phyloP scores from a whole-genome alignment of 768 basidiomycete species.

The Lanmaoa pseudosensibilis region DNA sequence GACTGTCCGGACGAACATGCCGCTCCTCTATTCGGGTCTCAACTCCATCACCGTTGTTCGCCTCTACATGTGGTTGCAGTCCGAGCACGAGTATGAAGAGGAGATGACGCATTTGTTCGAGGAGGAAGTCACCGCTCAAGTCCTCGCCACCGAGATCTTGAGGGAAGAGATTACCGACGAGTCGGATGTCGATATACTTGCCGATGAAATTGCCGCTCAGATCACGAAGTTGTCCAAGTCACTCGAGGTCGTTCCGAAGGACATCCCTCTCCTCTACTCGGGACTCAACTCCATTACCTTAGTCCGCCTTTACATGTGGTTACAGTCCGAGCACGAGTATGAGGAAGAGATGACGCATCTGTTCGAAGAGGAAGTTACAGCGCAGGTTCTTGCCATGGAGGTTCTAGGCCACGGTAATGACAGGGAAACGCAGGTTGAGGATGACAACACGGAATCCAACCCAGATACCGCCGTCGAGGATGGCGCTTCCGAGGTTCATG shows the following conservation, averaged over 20 bases:
- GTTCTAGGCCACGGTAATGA: slow-evolving; percentile 14
- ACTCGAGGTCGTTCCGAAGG: slow-evolving; percentile 28
- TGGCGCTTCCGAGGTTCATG: slow-evolving; percentile 1
- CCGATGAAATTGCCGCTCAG: slow-evolving; percentile 35
- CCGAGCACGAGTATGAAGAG: slow-evolving; percentile 31
- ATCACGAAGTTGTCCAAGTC: slow-evolving; percentile 33
- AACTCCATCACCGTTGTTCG: slow-evolving; percentile 32
- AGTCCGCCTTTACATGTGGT: slow-evolving; percentile 32
- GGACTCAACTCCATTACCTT: slow-evolving; percentile 35
- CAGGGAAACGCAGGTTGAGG: neutral
- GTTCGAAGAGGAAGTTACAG: slow-evolving; percentile 35
- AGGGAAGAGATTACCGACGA: slow-evolving; percentile 10
- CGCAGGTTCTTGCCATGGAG: slow-evolving; percentile 31
- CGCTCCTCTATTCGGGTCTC: slow-evolving; percentile 35
- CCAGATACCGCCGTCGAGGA: slow-evolving; percentile 16
- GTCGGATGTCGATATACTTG: slow-evolving; percentile 8
- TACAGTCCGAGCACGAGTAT: slow-evolving; percentile 33
- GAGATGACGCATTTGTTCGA: slow-evolving; percentile 32
- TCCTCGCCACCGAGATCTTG: slow-evolving; percentile 32
- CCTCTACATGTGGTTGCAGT: slow-evolving; percentile 37
- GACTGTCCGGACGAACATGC: slow-evolving; percentile 29
- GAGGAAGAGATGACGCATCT: slow-evolving; percentile 32
- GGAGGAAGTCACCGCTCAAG: slow-evolving; percentile 30
- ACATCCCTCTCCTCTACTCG: slow-evolving; percentile 35
- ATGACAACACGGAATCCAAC: slow-evolving; percentile 2